These are phyloP conservation scores for Opeltia flavorubescens DNA, from an alignment of 495 filamentous ascomycete species.

Conservation along the genomic window DNA sequence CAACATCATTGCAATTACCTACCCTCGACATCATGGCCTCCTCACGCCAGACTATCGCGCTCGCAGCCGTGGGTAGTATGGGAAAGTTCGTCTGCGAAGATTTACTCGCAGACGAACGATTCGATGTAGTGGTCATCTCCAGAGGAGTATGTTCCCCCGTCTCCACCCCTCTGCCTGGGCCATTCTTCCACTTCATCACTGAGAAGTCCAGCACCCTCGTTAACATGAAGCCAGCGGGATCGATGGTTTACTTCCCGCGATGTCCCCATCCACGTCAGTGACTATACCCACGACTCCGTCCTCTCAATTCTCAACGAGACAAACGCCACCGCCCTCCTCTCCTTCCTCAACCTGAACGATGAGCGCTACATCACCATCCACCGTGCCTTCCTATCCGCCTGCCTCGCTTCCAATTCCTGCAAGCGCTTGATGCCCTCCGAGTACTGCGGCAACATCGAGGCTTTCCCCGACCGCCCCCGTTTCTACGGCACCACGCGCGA, in stretches of 20 bases:
- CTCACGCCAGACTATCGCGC: background rate
- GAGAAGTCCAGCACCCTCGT: background rate
- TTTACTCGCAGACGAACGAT: background rate
- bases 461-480: slow-evolving; percentile 8
- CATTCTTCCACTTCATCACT: background rate
- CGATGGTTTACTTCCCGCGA: too few relatives aligned
- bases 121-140: slow-evolving; percentile 1
- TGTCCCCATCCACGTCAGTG: background rate
- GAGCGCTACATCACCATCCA: background rate
- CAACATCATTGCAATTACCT: background rate
- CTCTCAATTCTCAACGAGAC: background rate
- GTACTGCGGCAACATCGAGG: slow-evolving; percentile 15
- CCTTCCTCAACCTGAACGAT: background rate
- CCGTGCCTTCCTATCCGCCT: background rate
- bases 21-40: background rate
- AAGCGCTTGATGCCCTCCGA: slow-evolving; percentile 20
- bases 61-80: slow-evolving; percentile 1
- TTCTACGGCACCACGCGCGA: slow-evolving; percentile 11
- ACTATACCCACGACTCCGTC: slow-evolving; percentile 2
- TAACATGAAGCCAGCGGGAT: background rate
- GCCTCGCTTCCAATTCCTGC: slow-evolving; percentile 1
- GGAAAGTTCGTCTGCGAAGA: background rate
- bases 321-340: background rate
- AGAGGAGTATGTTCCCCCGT: background rate
- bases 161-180: background rate